Percentiles rank a stretch among this genome's conserved stretches.
Evolutionary conservation across 345 rosid genomes (phyloP).

Genomic region (Trapa incisa): DNA sequence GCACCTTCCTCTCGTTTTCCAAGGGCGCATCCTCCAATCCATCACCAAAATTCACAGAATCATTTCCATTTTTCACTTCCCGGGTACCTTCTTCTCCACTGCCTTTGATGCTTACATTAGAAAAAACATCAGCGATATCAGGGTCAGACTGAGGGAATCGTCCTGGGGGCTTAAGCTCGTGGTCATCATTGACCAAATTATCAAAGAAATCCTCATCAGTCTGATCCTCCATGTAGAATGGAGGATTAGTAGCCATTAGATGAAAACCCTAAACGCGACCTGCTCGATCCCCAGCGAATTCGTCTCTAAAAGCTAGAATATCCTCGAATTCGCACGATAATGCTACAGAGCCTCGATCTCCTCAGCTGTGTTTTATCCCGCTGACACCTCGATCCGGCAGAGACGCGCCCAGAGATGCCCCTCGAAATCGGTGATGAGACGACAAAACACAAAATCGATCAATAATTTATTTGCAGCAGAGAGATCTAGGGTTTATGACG

Average conservation of each 20-base stretch:
- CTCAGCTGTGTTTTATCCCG: conserved; percentile 19
- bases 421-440: conserved; percentile 3
- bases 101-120: conserved; percentile 42
- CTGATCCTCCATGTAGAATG: conserved; percentile 84
- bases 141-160: conserved; percentile 22
- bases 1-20: conserved; percentile 5
- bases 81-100: conserved; percentile 9
- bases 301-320: conserved; percentile 2
- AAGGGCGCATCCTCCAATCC: conserved; percentile 1
- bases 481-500: conserved; percentile 36
- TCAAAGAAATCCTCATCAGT: conserved; percentile 97
- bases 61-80: neutral
- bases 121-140: conserved; percentile 44
- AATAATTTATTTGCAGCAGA: conserved; percentile 1
- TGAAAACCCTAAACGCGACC: conserved; percentile 8
- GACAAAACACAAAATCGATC: conserved; percentile 20
- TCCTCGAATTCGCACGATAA: conserved; percentile 1
- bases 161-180: conserved; percentile 25
- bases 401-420: neutral
- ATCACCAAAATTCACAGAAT: conserved; percentile 13
- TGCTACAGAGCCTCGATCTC: conserved; percentile 5
- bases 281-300: conserved; percentile 14
- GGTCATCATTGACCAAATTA: conserved; percentile 57
- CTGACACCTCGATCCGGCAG: conserved; percentile 14
- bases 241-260: conserved; percentile 76